phyloP scores from a whole-genome alignment of 2,329 filamentous ascomycete genomes.

The Diaporthe eres region DNA sequence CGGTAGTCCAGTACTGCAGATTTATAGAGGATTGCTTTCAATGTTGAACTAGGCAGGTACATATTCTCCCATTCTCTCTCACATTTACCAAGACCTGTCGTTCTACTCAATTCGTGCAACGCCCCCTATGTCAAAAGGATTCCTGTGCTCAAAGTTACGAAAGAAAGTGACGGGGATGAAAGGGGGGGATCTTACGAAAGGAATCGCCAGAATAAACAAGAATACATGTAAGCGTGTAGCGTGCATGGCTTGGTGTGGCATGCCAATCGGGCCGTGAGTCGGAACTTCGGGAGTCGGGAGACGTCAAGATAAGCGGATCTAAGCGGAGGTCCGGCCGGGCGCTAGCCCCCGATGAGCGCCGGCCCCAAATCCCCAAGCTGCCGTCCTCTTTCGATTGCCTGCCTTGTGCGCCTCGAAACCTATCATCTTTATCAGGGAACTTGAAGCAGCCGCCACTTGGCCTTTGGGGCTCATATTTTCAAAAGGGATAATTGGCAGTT shows the following conservation, averaged over 20 bases:
- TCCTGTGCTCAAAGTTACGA: not conserved
- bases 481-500: not conserved
- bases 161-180: not conserved
- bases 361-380: constrained; percentile 13
- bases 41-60: not conserved
- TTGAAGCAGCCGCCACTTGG: not conserved
- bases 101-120: no score
- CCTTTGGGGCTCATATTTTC: not conserved
- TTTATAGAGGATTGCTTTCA: not conserved
- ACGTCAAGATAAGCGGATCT: constrained; percentile 39
- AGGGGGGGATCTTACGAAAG: no score
- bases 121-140: not conserved
- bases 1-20: not conserved
- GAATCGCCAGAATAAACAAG: not conserved
- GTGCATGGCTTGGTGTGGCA: not conserved
- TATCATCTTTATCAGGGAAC: not conserved
- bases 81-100: not conserved
- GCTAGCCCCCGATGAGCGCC: constrained; percentile 13
- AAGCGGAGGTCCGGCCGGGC: constrained; percentile 25
- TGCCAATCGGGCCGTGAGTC: constrained; percentile 6
- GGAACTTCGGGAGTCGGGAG: constrained; percentile 40
- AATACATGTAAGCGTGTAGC: not conserved
- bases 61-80: not conserved
- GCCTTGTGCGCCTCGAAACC: not conserved
- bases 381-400: not conserved